A percentile compares a stretch with the other conserved stretches of the same genome.
These are phyloP conservation scores for Tetrapyrgos nigripes DNA, from an alignment of 1,284 basidiomycete species.

Conservation along the genomic window DNA sequence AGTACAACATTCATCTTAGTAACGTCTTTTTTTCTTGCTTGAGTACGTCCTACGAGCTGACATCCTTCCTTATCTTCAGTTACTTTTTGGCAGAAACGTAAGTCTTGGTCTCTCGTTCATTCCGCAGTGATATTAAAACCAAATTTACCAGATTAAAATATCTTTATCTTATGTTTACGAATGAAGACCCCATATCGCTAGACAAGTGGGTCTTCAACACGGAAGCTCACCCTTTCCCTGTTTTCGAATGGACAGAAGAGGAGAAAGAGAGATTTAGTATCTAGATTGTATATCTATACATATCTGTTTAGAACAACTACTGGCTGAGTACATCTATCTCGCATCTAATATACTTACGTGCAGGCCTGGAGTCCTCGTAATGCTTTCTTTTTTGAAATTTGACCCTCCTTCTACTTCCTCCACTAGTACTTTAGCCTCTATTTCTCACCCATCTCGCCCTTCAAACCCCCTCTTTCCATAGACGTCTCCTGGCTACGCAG, in stretches of 20 bases:
- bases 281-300: too few species aligned
- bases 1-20: conserved; percentile 21
- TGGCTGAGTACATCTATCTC: too few species aligned
- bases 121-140: background rate
- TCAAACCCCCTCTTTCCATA: too few species aligned
- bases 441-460: too few species aligned
- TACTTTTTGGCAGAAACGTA: conserved; percentile 78
- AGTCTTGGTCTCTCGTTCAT: conserved; percentile 18
- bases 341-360: too few species aligned
- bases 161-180: conserved; percentile 66
- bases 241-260: conserved; percentile 67
- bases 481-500: too few species aligned
- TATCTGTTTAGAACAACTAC: too few species aligned
- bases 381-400: too few species aligned
- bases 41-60: background rate
- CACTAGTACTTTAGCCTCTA: too few species aligned
- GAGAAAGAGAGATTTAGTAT: conserved; percentile 51
- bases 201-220: conserved; percentile 88
- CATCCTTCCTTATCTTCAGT: conserved; percentile 37
- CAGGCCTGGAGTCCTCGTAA: too few species aligned
- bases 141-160: conserved; percentile 62
- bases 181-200: conserved; percentile 65
- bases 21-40: too few species aligned
- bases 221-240: conserved; percentile 80
- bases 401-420: too few species aligned